Base-by-base conservation (phyloP, 2,329 filamentous ascomycete genomes). In the Talaromyces pinophilus region DNA sequence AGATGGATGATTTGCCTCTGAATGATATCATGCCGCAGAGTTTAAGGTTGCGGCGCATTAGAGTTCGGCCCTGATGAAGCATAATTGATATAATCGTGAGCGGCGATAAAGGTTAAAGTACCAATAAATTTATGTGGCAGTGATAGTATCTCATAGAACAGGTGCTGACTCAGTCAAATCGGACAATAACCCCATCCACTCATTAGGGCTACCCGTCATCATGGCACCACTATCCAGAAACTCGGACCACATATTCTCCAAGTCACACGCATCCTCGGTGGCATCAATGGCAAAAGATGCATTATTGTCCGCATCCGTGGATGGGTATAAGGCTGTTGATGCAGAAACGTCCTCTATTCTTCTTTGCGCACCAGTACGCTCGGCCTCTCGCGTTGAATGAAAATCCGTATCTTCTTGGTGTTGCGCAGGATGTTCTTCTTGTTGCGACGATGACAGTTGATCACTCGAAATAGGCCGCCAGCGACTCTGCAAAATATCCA, bases 171-270 rank as follows among this genome's bases (percentile, higher is more conserved):
- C 71, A 2, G 69, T 72, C 40, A 77, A 67, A 19, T 76, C 74
- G 2, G 71, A 72, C 35, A 77, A 68, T 40, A 77, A 55, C 8
- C 71, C 71, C 17, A 70, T 74, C 76, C 75, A 77, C 38, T 76
- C 75, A 1, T 74, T 70, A 2, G 69, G 70, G 8, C 67, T 71
- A 25, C 73, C 55, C 1, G 65, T 67, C 19, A 73, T 35, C 46
- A 72, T 68, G 8, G 68, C 70, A 5, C 74, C 69, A n/a, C 64
- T 71, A 1, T 77, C 71, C 22, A 77, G 65, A 65, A 76, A 70
- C 30, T 77, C 74, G 2, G 70, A 67, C 75, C 75, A 77, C 28
- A 76, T 67, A 38, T 75, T 76, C 46, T 77, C 76, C 1, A 77
- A 59, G 11, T 71, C 71, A 2, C 61, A 60, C 5, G 67, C 61